Conservation (phyloP, 23 red algal species). For the Chondrus crispus region DNA sequence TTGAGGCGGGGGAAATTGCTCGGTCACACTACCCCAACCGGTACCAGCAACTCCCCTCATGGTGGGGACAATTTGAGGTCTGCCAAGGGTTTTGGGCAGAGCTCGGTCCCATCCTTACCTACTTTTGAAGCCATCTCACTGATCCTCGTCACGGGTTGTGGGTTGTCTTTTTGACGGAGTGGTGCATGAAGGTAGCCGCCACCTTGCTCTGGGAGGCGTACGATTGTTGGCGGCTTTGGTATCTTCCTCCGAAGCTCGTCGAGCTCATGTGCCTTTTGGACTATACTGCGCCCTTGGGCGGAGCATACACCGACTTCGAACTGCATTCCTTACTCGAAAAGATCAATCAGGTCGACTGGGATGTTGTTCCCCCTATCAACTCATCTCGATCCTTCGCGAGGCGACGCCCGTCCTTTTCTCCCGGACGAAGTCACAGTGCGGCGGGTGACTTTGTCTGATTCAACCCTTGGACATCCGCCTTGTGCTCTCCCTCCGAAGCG, state of each 20-base stretch:
- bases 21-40: background rate
- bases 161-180: slow-evolving; percentile 7
- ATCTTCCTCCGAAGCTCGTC: background rate
- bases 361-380: too few species aligned
- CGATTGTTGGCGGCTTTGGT: slow-evolving; percentile 3
- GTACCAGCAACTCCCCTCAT: background rate
- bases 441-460: too few species aligned
- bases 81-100: background rate
- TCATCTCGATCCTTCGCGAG: too few species aligned
- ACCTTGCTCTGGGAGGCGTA: background rate
- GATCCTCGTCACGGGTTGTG: background rate
- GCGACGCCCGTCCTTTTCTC: too few species aligned
- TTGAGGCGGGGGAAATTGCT: background rate
- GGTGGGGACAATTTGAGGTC: background rate
- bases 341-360: too few species aligned
- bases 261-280: background rate
- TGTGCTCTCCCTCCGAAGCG: too few species aligned
- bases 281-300: background rate
- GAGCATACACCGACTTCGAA: background rate
- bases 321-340: too few species aligned
- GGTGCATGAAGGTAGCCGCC: background rate
- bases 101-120: background rate
- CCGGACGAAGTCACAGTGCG: too few species aligned
- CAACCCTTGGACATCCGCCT: too few species aligned
- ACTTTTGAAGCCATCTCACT: background rate